These are phyloP conservation scores for Hordeum marinum DNA, from an alignment of 176 grass and related monocot species.

Conservation along the genomic window DNA sequence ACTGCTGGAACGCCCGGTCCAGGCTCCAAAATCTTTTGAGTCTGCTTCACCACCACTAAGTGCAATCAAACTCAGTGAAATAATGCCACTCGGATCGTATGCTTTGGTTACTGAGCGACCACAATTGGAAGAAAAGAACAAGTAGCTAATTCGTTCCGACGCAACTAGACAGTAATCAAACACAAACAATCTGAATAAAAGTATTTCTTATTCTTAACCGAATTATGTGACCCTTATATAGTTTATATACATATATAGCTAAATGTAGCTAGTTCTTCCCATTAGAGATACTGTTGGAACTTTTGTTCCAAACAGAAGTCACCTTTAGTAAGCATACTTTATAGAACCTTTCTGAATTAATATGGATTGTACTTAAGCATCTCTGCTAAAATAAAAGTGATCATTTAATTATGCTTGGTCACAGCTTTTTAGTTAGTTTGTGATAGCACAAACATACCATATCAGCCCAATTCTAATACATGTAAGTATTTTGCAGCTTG, in stretches of 20 bases:
- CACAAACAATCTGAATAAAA: neutral
- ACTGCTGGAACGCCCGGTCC: neutral
- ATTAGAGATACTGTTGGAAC: neutral
- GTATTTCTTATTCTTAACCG: neutral
- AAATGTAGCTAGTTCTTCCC: neutral
- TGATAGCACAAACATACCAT: neutral
- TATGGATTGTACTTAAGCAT: neutral
- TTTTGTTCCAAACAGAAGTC: neutral
- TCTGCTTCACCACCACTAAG: neutral
- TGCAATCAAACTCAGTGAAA: neutral
- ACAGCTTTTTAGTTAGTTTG: neutral
- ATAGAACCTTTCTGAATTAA: neutral
- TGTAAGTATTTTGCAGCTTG: conserved; percentile 48
- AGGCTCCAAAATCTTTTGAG: neutral
- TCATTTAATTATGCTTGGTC: neutral
- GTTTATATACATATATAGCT: neutral
- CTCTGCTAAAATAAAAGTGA: neutral
- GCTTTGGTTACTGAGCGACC: neutral
- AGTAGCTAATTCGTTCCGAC: neutral
- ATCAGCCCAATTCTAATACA: neutral
- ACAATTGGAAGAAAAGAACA: neutral
- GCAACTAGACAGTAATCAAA: neutral
- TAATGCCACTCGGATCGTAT: neutral
- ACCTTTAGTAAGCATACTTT: neutral
- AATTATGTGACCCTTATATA: too few species aligned